A percentile compares a stretch with the other conserved stretches of the same genome.
Conservation (phyloP, 495 filamentous ascomycete species). For the Penicillium silybi region DNA sequence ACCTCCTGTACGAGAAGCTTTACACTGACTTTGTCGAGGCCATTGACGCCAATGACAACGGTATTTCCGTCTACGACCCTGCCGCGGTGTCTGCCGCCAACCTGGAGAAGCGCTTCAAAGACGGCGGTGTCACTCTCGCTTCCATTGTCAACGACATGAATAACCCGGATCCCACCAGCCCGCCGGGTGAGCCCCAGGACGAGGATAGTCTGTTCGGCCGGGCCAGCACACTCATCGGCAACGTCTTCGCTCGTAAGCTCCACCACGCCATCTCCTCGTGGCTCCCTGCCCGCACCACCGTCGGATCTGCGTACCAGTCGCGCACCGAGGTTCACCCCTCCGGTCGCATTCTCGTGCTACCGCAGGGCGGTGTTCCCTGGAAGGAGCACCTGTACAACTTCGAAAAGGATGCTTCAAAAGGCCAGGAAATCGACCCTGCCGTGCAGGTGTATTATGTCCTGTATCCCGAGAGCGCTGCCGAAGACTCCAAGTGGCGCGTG, state of each 20-base stretch:
- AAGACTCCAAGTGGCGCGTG: slow-evolving; percentile 82
- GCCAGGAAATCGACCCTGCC: slow-evolving; percentile 26
- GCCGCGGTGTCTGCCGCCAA: slow-evolving; percentile 57
- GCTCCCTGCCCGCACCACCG: slow-evolving; percentile 81
- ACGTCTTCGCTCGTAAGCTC: slow-evolving; percentile 76
- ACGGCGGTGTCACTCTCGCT: slow-evolving; percentile 76
- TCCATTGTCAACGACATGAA: slow-evolving; percentile 84
- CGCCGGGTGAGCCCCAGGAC: slow-evolving; percentile 56
- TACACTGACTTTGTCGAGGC: slow-evolving; percentile 95
- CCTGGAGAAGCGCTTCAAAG: slow-evolving; percentile 73
- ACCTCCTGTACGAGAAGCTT: slow-evolving; percentile 77
- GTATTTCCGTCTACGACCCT: slow-evolving; percentile 74
- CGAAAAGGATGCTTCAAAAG: slow-evolving; percentile 56
- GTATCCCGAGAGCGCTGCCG: slow-evolving; percentile 72
- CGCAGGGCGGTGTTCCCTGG: slow-evolving; percentile 77
- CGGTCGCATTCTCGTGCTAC: slow-evolving; percentile 77
- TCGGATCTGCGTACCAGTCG: slow-evolving; percentile 63
- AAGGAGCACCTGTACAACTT: slow-evolving; percentile 91
- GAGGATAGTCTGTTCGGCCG: slow-evolving; percentile 77
- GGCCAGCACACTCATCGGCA: slow-evolving; percentile 78
- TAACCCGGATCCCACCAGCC: slow-evolving; percentile 41
- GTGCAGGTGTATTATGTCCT: slow-evolving; percentile 75
- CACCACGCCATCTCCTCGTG: slow-evolving; percentile 55
- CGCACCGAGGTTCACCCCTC: slow-evolving; percentile 62
- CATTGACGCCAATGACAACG: slow-evolving; percentile 96